Percentiles rank a stretch among this genome's conserved stretches.
Conservation (phyloP, 1,139 yeast genomes). For the Lodderomyces jiufengensis region DNA sequence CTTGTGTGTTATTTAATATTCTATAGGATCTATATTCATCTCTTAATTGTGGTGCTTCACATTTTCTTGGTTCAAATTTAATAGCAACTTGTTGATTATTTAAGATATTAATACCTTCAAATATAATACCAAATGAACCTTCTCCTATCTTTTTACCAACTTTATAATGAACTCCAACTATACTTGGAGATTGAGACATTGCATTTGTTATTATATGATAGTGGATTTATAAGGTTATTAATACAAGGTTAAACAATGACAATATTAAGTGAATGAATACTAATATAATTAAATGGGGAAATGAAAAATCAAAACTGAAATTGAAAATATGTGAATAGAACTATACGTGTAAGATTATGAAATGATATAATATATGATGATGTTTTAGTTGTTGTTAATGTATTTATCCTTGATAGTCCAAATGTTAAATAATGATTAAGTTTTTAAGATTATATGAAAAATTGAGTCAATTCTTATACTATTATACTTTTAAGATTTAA, state of each 20-base stretch:
- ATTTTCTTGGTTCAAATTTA: conserved; percentile 74
- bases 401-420: no score
- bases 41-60: conserved; percentile 76
- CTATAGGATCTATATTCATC: conserved; percentile 76
- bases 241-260: neutral
- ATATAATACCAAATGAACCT: conserved; percentile 96
- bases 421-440: no score
- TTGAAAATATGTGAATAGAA: no score
- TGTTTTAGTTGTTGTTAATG: no score
- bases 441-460: no score
- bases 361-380: no score
- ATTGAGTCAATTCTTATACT: no score
- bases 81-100: conserved; percentile 75
- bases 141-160: conserved; percentile 97
- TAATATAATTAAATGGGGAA: no score
- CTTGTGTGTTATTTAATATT: conserved; percentile 56
- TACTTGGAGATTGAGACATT: conserved; percentile 10
- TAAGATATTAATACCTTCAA: conserved; percentile 87
- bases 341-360: no score
- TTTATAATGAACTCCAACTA: conserved; percentile 76
- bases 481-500: no score
- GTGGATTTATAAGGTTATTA: neutral
- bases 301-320: no score
- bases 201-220: conserved; percentile 6
- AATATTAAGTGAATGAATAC: no score